These are phyloP conservation scores for Termitomyces sp. DNA, from an alignment of 768 basidiomycete species.

Conservation along the genomic window DNA sequence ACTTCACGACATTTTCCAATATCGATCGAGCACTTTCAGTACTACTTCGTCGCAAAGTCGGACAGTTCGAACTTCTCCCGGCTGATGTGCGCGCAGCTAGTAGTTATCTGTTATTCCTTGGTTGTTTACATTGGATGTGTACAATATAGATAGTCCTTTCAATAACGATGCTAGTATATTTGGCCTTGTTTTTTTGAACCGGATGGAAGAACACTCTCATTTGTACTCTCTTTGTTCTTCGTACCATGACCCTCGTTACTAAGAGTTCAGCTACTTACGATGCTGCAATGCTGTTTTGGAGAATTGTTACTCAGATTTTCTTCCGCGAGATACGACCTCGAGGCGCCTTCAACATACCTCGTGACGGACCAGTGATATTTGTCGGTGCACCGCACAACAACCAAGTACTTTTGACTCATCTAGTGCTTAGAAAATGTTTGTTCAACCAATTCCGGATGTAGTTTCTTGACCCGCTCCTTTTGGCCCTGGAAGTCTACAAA, in stretches of 20 bases:
- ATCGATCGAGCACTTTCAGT: slow-evolving; percentile 62
- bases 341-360: slow-evolving; percentile 92
- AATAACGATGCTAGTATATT: slow-evolving; percentile 1
- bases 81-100: background rate
- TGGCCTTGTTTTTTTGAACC: slow-evolving; percentile 5
- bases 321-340: slow-evolving; percentile 93
- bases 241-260: slow-evolving; percentile 17
- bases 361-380: slow-evolving; percentile 87
- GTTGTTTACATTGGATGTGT: slow-evolving; percentile 1
- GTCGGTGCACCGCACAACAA: slow-evolving; percentile 92
- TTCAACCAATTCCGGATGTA: slow-evolving; percentile 27
- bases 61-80: slow-evolving; percentile 25
- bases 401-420: slow-evolving; percentile 45
- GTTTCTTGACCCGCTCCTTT: slow-evolving; percentile 89
- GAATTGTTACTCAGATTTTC: slow-evolving; percentile 85
- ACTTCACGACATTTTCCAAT: slow-evolving; percentile 80
- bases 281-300: slow-evolving; percentile 79
- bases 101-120: background rate
- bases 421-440: background rate
- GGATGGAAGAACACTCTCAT: background rate
- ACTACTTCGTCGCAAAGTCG: slow-evolving; percentile 37
- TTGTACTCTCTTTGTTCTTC: background rate
- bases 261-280: slow-evolving; percentile 49
- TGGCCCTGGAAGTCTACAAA: slow-evolving; percentile 80
- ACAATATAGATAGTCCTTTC: background rate